Evolutionary conservation across 257 asterid genomes (phyloP).

Genomic region (Jasminum sambac): DNA sequence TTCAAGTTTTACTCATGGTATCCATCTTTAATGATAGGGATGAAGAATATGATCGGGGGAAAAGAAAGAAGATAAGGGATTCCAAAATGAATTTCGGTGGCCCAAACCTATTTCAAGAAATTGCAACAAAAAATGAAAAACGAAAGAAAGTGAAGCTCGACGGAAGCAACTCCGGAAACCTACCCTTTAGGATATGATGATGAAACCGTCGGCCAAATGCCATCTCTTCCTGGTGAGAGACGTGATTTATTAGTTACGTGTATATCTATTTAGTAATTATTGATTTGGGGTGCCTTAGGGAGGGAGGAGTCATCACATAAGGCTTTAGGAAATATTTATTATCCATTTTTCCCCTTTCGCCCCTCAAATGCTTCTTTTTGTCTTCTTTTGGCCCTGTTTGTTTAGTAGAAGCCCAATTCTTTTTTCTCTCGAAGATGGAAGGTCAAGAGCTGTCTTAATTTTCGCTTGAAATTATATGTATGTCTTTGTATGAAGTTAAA

Average conservation of each 20-base stretch:
- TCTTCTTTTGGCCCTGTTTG: neutral
- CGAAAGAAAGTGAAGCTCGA: constrained; percentile 47
- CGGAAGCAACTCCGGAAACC: constrained; percentile 39
- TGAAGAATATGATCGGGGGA: constrained; percentile 91
- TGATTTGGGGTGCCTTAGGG: neutral
- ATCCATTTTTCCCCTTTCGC: neutral
- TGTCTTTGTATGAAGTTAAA: no score
- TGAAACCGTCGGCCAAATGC: constrained; percentile 6
- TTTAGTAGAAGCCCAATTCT: neutral
- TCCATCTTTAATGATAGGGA: constrained; percentile 52
- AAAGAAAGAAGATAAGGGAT: constrained; percentile 78
- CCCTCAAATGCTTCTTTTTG: neutral
- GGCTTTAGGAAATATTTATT: neutral
- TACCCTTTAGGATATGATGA: constrained; percentile 67
- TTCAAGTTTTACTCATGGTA: neutral
- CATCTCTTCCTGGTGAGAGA: constrained; percentile 9
- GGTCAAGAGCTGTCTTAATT: neutral
- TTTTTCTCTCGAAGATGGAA: neutral
- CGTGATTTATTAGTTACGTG: neutral
- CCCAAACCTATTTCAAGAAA: constrained; percentile 78
- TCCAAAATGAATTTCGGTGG: constrained; percentile 49
- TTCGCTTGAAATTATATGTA: neutral
- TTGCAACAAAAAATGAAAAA: constrained; percentile 47
- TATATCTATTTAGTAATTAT: neutral
- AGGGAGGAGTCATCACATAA: neutral